phyloP scores from a whole-genome alignment of 805 yeast genomes.

The Metschnikowia amazonensis region DNA sequence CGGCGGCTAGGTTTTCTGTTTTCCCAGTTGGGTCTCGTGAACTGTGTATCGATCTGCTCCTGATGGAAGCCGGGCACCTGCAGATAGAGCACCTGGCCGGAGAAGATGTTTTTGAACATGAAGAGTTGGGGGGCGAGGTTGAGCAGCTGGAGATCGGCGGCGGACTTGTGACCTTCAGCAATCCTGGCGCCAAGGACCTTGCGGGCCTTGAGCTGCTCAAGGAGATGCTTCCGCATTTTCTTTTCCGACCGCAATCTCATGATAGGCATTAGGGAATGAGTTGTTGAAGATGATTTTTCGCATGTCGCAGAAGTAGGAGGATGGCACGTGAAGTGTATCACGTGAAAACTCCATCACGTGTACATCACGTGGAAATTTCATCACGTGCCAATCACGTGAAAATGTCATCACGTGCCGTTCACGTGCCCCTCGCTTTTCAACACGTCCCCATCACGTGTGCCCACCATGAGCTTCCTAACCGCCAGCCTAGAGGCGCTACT shows the following conservation, averaged over 20 bases:
- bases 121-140: slow-evolving; percentile 80
- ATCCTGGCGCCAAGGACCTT: slow-evolving; percentile 41
- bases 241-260: slow-evolving; percentile 43
- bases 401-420: no score
- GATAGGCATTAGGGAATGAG: slow-evolving; percentile 23
- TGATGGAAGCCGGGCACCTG: slow-evolving; percentile 68
- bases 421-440: not conserved
- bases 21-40: slow-evolving; percentile 83
- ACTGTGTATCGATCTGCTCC: slow-evolving; percentile 64
- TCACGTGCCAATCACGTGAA: no score
- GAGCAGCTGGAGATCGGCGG: slow-evolving; percentile 37
- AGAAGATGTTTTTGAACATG: slow-evolving; percentile 77
- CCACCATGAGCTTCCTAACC: slow-evolving; percentile 3
- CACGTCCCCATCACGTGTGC: not conserved
- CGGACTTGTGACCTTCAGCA: slow-evolving; percentile 37
- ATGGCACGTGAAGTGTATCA: not conserved
- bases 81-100: slow-evolving; percentile 86
- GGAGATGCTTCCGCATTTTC: slow-evolving; percentile 45
- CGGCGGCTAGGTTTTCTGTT: slow-evolving; percentile 77
- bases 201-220: slow-evolving; percentile 43
- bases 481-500: slow-evolving; percentile 7
- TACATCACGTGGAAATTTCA: no score
- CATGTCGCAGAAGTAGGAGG: no score
- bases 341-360: no score
- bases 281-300: slow-evolving; percentile 1